Conservation (phyloP, 257 asterid genomes). For the Fraxinus excelsior region DNA sequence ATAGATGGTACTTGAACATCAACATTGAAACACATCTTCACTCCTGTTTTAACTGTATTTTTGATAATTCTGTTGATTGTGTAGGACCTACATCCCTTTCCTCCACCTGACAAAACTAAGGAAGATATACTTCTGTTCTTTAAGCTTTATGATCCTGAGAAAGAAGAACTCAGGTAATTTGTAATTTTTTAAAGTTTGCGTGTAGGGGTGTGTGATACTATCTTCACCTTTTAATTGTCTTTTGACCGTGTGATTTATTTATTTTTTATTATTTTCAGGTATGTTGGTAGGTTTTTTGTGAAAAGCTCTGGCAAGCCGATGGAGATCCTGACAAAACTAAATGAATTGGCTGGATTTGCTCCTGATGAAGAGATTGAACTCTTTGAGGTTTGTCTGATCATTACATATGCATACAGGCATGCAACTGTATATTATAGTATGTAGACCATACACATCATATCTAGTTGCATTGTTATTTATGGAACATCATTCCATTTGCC, state of each 20-base stretch:
- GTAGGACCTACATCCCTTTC: slow-evolving; percentile 64
- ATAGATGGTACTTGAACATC: slow-evolving; percentile 14
- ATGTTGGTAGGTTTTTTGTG: slow-evolving; percentile 81
- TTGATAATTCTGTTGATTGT: slow-evolving; percentile 19
- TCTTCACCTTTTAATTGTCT: slow-evolving; percentile 3
- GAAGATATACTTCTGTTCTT: slow-evolving; percentile 88
- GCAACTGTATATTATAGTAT: neutral
- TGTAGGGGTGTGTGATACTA: neutral
- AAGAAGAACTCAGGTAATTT: slow-evolving; percentile 83
- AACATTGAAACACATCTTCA: slow-evolving; percentile 8
- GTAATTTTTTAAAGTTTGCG: neutral
- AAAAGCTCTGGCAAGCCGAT: slow-evolving; percentile 72
- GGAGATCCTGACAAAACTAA: slow-evolving; percentile 66
- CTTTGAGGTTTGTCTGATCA: slow-evolving; percentile 69
- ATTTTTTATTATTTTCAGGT: slow-evolving; percentile 44
- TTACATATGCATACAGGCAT: neutral
- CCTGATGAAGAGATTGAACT: slow-evolving; percentile 91
- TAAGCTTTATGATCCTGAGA: slow-evolving; percentile 87
- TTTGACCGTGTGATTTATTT: slow-evolving; percentile 16
- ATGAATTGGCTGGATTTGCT: slow-evolving; percentile 89
- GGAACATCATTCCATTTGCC: neutral
- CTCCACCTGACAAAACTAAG: slow-evolving; percentile 78
- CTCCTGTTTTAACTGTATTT: slow-evolving; percentile 18
- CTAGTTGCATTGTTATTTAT: slow-evolving; percentile 8
- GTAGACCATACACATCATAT: slow-evolving; percentile 15